Conservation (phyloP, 1,284 basidiomycete species). For the Pyrrhoderma lamaoense region DNA sequence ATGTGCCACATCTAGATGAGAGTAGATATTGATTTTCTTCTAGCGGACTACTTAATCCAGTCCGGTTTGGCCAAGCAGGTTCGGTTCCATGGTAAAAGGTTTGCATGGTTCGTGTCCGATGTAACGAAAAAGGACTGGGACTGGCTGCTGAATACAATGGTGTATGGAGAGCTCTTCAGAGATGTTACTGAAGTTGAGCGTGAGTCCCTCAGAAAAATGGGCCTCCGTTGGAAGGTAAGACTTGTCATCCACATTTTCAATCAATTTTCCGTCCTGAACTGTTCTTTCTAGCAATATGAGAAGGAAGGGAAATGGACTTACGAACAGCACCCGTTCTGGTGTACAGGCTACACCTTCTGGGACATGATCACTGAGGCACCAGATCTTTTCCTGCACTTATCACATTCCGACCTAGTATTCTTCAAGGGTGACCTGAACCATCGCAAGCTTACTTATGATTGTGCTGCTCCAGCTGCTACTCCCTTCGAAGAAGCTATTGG, state of each 20-base stretch:
- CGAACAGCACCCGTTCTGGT: slow-evolving; percentile 97
- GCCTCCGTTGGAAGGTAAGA: slow-evolving; percentile 89
- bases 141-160: slow-evolving; percentile 86
- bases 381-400: slow-evolving; percentile 91
- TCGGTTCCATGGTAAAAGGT: slow-evolving; percentile 89
- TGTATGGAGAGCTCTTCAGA: slow-evolving; percentile 84
- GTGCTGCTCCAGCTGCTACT: slow-evolving; percentile 85
- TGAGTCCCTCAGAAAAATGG: slow-evolving; percentile 76
- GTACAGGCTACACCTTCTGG: slow-evolving; percentile 94
- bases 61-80: slow-evolving; percentile 82
- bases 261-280: too few species aligned
- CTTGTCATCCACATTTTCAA: slow-evolving; percentile 6
- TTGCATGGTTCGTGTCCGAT: slow-evolving; percentile 94
- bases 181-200: slow-evolving; percentile 74
- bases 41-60: slow-evolving; percentile 87
- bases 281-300: slow-evolving; percentile 73
- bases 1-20: not conserved
- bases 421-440: slow-evolving; percentile 97
- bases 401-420: slow-evolving; percentile 85
- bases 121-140: slow-evolving; percentile 96
- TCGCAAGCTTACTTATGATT: slow-evolving; percentile 88
- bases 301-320: slow-evolving; percentile 92
- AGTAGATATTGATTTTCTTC: slow-evolving; percentile 12
- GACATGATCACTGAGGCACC: slow-evolving; percentile 84
- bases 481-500: slow-evolving; percentile 92